Evolutionary conservation across 805 yeast species (phyloP), one percentile per base, ranked within the genome.

Genomic region (Kregervanrija fluxuum): DNA sequence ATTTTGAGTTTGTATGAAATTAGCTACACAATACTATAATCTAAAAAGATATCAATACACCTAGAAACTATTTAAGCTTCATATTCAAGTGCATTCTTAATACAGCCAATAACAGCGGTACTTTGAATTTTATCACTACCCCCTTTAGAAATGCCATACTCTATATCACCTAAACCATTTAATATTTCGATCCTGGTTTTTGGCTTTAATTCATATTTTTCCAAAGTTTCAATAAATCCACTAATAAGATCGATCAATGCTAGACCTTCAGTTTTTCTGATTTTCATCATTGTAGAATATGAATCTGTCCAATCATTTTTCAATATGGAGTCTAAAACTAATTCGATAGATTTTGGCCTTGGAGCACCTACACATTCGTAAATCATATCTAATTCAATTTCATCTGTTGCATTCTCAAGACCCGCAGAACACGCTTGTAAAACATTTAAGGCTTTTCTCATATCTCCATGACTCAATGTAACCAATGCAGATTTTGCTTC

Each of bases 311-410:
- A 93, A 56, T 89, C 95, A 49, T 89, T 95, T 53, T 79, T 80
- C 59, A 93, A 66, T 22, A 91, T 79, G 5, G 95, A 76, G 50
- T 82, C 83, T 47, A 93, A 67, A 5, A 89, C 80, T 0, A 79
- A 69, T 54, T 85, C 85, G 17, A 93, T 74, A 53, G 90, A 96
- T 35, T 72, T 74, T 1, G 98, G 98, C 51, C 85, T 85, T 3
- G 99, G 98, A 1, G 95, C 90, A 2, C 99, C 99, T 31, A 93
- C 82, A 61, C 97, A 90, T 50, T 90, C 96, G 61, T 87, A 93
- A 33, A 93, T 81, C 80, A 85, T 82, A 44, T 79, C 80, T 30
- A 74, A 76, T 30, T 82, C 75, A 35, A 93, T 83, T 41, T 75
- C 78, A 32, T 72, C 78, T 12, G 51, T 53, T 16, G 42, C 42